Base-by-base conservation (phyloP, 805 yeast genomes). In the Yarrowia keelungensis region DNA sequence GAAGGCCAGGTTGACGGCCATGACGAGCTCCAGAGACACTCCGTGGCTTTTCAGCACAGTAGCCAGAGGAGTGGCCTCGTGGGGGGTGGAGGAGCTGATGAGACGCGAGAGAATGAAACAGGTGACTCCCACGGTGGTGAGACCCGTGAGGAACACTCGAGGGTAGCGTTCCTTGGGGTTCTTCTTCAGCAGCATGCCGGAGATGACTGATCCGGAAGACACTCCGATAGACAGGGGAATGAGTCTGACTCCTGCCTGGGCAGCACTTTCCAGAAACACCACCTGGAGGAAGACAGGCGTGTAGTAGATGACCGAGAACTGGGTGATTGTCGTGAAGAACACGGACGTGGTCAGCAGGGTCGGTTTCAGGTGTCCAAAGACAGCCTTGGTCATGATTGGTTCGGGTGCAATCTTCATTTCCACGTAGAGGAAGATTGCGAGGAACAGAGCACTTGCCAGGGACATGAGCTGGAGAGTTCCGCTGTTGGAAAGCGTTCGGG, bases 401-500 rank as follows among this genome's bases (percentile, higher is more conserved):
- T 78, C 74, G 22, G 75, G 76, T 0, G 87, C 80, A 46, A 74
- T 72, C 14, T 62, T 71, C 14, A 22, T 35, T 53, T 75, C 78
- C 41, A 70, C 72, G 42, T 78, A 69, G 26, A 74, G 70, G 54
- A 85, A 85, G 0, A 70, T 69, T 7, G 78, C 70, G 5, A 81
- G 50, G 2, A 81, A 61, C 0, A 46, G 61, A 2, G 64, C 58
- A 14, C 88, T 86, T 41, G 85, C 42, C 8, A 83, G 75, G 64
- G 87, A 80, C 68, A 82, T 81, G 10, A 56, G 5, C 39, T 56
- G 76, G 70, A 11, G 87, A 82, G 7, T 86, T 84, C 2, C 83
- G 81, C 16, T 85, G 84, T 0, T 32, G 15, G 42, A 8, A 2
- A 64, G 87, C 82, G 3, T 76, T 72, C 90, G 90, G 86, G 1